A percentile compares a stretch with the other conserved stretches of the same genome.
Conservation (phyloP, 495 filamentous ascomycete species). For the Paragyromitra xinjiangensis region DNA sequence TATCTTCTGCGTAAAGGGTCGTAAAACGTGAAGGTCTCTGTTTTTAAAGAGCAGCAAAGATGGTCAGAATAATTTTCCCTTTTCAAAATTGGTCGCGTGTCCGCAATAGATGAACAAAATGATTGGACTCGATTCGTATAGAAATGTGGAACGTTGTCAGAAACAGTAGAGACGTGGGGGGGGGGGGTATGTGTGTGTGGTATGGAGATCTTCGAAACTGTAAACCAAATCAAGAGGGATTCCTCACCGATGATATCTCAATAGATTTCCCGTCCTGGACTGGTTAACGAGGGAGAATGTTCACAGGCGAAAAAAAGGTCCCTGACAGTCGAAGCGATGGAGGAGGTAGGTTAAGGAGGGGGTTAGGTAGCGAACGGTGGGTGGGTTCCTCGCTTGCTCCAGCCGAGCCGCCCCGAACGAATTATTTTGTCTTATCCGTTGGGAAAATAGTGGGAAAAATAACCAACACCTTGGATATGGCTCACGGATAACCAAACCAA, state of each 20-base stretch:
- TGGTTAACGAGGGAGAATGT: slow-evolving; percentile 34
- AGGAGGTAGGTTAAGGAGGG: slow-evolving; percentile 51
- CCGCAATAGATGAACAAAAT: not conserved
- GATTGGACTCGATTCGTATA: slow-evolving; percentile 27
- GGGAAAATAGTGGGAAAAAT: slow-evolving; percentile 46
- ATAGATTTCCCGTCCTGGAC: slow-evolving; percentile 42
- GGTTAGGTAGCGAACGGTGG: slow-evolving; percentile 48
- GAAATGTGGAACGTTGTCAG: slow-evolving; percentile 4
- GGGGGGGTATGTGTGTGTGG: slow-evolving; percentile 1
- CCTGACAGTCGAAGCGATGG: slow-evolving; percentile 48
- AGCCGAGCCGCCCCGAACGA: slow-evolving; percentile 54
- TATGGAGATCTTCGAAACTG: slow-evolving; percentile 22
- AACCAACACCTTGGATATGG: slow-evolving; percentile 54
- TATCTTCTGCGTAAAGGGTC: slow-evolving; percentile 27
- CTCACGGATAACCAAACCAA: slow-evolving; percentile 41
- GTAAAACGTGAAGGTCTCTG: slow-evolving; percentile 25
- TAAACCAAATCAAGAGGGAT: slow-evolving; percentile 20
- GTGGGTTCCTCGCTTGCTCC: slow-evolving; percentile 48
- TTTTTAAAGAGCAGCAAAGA: slow-evolving; percentile 27
- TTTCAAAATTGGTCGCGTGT: slow-evolving; percentile 38
- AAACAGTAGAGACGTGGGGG: slow-evolving; percentile 6
- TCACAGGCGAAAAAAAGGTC: slow-evolving; percentile 42
- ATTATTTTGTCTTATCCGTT: slow-evolving; percentile 55
- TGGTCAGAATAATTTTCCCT: slow-evolving; percentile 10
- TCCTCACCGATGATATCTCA: slow-evolving; percentile 35